phyloP scores from a whole-genome alignment of 208 protist genomes.

The Leishmania major region DNA sequence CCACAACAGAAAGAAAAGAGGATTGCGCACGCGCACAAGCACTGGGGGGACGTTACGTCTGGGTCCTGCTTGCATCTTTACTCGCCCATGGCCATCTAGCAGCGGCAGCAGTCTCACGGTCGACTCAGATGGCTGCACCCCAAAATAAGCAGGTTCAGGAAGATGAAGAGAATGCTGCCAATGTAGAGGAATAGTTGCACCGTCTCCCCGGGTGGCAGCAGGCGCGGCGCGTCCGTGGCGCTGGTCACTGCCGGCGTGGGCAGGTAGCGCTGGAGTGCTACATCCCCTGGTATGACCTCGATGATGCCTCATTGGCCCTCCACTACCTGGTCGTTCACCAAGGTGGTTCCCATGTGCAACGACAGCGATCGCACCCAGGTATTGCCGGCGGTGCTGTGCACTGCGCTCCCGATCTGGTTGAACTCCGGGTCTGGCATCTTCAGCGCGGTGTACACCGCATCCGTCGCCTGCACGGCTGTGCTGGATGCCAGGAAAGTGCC shows the following conservation, averaged over 20 bases:
- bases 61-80: background rate
- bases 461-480: slow-evolving; percentile 9
- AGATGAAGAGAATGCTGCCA: slow-evolving; percentile 43
- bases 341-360: slow-evolving; percentile 26
- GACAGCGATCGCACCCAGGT: slow-evolving; percentile 38
- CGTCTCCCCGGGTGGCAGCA: slow-evolving; percentile 48
- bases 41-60: background rate
- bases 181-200: slow-evolving; percentile 58
- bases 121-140: slow-evolving; percentile 50
- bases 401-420: slow-evolving; percentile 36
- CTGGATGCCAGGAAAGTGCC: slow-evolving; percentile 48
- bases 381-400: slow-evolving; percentile 31
- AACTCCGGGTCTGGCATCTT: slow-evolving; percentile 40
- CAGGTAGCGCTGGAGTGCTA: slow-evolving; percentile 50
- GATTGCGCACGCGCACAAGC: background rate
- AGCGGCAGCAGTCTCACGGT: background rate
- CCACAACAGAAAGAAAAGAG: background rate
- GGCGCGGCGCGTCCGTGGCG: slow-evolving; percentile 52
- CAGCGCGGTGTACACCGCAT: slow-evolving; percentile 33
- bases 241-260: slow-evolving; percentile 49
- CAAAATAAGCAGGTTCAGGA: slow-evolving; percentile 57
- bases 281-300: slow-evolving; percentile 51
- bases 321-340: slow-evolving; percentile 58
- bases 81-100: background rate
- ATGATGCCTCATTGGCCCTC: slow-evolving; percentile 51